Evolutionary conservation across 1,284 basidiomycete genomes (phyloP).

Genomic region (Cutaneotrichosporon sp.): DNA sequence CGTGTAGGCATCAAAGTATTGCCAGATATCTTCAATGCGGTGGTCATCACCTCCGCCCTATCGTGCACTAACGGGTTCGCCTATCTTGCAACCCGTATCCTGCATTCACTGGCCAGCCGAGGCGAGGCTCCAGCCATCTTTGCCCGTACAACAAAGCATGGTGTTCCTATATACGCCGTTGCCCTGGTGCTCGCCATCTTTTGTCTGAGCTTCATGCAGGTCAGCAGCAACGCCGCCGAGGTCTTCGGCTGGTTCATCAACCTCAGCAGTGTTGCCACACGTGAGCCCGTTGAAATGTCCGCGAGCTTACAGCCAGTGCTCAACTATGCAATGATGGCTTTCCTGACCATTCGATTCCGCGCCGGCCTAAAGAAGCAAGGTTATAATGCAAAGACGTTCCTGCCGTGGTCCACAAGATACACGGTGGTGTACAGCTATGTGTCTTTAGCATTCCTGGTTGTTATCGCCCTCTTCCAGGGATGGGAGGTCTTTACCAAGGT

Average conservation of each 20-base stretch:
- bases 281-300: background rate
- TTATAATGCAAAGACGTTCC: constrained; percentile 13
- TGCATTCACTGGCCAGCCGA: constrained; percentile 50
- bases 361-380: constrained; percentile 28
- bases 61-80: constrained; percentile 52
- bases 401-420: constrained; percentile 14
- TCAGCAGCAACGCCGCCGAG: constrained; percentile 55
- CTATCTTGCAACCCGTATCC: constrained; percentile 46
- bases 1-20: constrained; percentile 19
- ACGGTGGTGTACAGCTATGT: constrained; percentile 17
- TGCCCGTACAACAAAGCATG: constrained; percentile 55
- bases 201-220: constrained; percentile 56
- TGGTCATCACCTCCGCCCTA: constrained; percentile 55
- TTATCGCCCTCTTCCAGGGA: constrained; percentile 25
- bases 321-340: constrained; percentile 13
- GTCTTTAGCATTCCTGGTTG: constrained; percentile 22
- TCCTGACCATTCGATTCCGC: constrained; percentile 47
- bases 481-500: constrained; percentile 16
- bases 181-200: constrained; percentile 60
- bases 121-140: constrained; percentile 19
- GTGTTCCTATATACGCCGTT: constrained; percentile 65
- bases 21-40: constrained; percentile 53
- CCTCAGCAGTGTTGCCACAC: constrained; percentile 14
- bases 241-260: constrained; percentile 67
- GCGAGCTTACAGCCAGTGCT: background rate